These are phyloP conservation scores for Trichoderma atrobrunneum DNA, from an alignment of 2,329 filamentous ascomycete genomes.

Conservation along the genomic window DNA sequence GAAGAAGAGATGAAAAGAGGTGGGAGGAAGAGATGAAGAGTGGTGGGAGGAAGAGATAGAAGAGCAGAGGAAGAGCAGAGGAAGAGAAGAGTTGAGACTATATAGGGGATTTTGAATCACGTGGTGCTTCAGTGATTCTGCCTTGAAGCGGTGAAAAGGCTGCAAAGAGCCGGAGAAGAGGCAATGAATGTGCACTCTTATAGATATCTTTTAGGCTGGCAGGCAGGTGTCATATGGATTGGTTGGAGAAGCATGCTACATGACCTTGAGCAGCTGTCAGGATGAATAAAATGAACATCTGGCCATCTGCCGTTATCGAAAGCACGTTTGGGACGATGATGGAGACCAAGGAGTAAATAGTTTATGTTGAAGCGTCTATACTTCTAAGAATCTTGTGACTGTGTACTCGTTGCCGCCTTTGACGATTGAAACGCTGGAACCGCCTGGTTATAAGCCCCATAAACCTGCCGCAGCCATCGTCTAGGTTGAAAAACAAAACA, in stretches of 20 bases:
- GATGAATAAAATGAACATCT: not conserved
- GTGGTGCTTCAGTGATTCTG: conserved; percentile 4
- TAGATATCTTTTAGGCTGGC: not conserved
- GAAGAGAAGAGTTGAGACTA: not conserved
- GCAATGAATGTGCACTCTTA: not conserved
- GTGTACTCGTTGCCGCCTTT: not conserved
- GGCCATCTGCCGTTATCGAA: not conserved
- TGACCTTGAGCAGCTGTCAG: no score
- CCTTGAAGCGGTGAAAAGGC: not conserved
- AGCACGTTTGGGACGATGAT: not conserved
- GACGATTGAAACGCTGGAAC: not conserved
- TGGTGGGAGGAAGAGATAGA: not conserved
- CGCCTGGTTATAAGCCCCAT: not conserved
- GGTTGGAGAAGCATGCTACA: not conserved
- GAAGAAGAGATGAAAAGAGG: not conserved
- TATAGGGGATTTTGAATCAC: not conserved
- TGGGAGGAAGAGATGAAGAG: no score
- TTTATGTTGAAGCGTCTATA: not conserved
- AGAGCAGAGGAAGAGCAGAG: not conserved
- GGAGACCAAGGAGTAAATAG: not conserved
- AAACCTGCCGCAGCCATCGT: not conserved
- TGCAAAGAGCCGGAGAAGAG: not conserved
- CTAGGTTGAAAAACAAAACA: not conserved
- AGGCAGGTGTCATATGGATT: not conserved
- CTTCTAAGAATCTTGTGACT: not conserved